These are phyloP conservation scores for Xylaria castorea DNA, from an alignment of 495 filamentous ascomycete species.

Conservation along the genomic window DNA sequence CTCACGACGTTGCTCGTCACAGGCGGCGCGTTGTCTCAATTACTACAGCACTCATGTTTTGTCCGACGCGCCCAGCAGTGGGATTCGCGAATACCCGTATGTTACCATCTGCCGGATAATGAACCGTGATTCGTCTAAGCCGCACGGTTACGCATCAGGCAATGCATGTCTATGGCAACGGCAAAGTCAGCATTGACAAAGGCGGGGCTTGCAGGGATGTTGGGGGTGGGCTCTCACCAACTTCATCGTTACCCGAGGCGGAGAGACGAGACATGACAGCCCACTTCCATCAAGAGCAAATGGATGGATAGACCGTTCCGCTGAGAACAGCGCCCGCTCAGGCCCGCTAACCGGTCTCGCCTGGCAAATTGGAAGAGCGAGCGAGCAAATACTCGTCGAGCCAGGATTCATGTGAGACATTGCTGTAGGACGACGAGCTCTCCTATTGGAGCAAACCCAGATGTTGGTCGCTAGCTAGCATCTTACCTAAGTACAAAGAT, in stretches of 20 bases:
- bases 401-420: background rate
- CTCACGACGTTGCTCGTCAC: background rate
- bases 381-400: background rate
- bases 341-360: slow-evolving; percentile 7
- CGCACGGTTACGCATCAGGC: slow-evolving; percentile 18
- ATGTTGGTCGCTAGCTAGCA: slow-evolving; percentile 12
- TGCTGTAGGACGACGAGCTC: background rate
- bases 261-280: slow-evolving; percentile 22
- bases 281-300: background rate
- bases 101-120: slow-evolving; percentile 17
- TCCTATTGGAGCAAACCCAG: slow-evolving; percentile 17
- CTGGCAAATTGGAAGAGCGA: slow-evolving; percentile 10
- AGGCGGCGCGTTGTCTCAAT: background rate
- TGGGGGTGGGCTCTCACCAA: slow-evolving; percentile 6
- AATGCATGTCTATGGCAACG: slow-evolving; percentile 9
- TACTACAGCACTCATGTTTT: background rate
- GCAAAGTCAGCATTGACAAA: slow-evolving; percentile 45
- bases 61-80: background rate
- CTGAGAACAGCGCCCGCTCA: background rate
- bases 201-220: slow-evolving; percentile 40
- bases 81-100: background rate
- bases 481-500: slow-evolving; percentile 16
- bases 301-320: background rate
- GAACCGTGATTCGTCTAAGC: background rate
- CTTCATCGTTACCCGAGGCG: slow-evolving; percentile 30